These are phyloP conservation scores for Beta macrorhiza DNA, from an alignment of 179 eudicot species.

Conservation along the genomic window DNA sequence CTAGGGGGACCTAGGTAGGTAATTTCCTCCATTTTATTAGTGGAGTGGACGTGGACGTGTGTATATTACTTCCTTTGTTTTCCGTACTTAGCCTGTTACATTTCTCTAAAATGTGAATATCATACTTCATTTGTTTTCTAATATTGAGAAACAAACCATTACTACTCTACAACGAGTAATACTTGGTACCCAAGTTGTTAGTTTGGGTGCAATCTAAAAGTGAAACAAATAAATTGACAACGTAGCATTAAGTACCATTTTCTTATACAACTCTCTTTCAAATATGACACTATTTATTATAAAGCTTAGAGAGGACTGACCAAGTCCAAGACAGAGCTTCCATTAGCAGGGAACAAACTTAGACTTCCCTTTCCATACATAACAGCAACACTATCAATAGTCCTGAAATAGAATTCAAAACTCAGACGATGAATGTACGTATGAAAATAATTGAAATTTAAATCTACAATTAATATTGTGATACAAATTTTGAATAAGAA, in stretches of 20 bases:
- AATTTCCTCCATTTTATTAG: too few species aligned
- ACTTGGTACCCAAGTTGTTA: too few species aligned
- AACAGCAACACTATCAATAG: conserved; percentile 20
- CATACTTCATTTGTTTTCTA: too few species aligned
- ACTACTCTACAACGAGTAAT: too few species aligned
- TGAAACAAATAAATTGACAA: too few species aligned
- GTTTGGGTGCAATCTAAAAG: too few species aligned
- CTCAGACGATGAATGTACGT: neutral
- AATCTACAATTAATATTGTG: too few species aligned
- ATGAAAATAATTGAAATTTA: neutral
- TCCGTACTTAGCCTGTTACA: too few species aligned
- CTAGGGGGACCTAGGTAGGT: rapidly evolving
- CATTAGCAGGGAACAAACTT: conserved; percentile 14
- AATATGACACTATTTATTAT: neutral
- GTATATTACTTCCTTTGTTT: too few species aligned
- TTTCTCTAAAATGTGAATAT: rapidly evolving
- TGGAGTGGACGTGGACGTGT: too few species aligned
- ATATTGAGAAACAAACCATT: too few species aligned
- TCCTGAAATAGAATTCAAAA: conserved; percentile 13
- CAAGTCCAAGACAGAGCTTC: conserved; percentile 26
- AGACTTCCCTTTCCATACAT: conserved; percentile 26
- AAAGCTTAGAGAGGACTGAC: conserved; percentile 15
- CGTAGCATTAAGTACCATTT: too few species aligned
- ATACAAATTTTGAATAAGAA: neutral
- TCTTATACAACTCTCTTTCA: neutral